Evolutionary conservation across 345 rosid species (phyloP).

Genomic region (Eucalyptus paniculata): DNA sequence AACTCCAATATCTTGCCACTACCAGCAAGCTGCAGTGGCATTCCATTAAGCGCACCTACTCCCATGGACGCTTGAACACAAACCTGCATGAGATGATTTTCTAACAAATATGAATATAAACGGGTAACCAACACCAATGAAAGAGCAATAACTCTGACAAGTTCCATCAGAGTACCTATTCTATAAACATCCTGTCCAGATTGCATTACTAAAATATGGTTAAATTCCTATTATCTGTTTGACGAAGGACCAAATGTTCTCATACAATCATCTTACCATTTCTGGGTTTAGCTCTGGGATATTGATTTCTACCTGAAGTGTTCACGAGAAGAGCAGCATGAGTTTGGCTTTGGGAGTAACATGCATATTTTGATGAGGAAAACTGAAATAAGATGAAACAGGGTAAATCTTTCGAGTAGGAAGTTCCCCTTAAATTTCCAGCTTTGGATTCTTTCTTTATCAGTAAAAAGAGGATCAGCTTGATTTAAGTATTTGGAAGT

Average conservation of each 20-base stretch:
- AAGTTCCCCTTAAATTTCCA: neutral
- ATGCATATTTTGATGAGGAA: neutral
- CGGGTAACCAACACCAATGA: slow-evolving; percentile 13
- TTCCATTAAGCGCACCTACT: slow-evolving; percentile 86
- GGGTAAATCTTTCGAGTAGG: neutral
- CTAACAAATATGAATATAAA: neutral
- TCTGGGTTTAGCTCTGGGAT: slow-evolving; percentile 92
- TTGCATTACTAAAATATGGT: neutral
- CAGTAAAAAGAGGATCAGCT: neutral
- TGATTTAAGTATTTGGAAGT: neutral
- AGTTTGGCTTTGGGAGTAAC: neutral
- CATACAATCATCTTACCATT: slow-evolving; percentile 33
- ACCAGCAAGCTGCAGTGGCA: slow-evolving; percentile 91
- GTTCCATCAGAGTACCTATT: slow-evolving; percentile 93
- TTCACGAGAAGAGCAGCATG: neutral
- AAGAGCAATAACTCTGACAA: slow-evolving; percentile 69
- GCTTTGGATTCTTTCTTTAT: neutral
- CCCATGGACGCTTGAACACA: slow-evolving; percentile 99
- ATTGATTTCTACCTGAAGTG: slow-evolving; percentile 74
- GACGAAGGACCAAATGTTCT: neutral
- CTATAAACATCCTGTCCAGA: slow-evolving; percentile 81
- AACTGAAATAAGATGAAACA: neutral
- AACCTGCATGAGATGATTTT: slow-evolving; percentile 29
- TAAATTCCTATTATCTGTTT: neutral
- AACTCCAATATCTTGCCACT: slow-evolving; percentile 75